Evolutionary conservation across 257 asterid genomes (phyloP), one percentile per base, ranked within the genome.

Genomic region (Lycium ferocissimum): DNA sequence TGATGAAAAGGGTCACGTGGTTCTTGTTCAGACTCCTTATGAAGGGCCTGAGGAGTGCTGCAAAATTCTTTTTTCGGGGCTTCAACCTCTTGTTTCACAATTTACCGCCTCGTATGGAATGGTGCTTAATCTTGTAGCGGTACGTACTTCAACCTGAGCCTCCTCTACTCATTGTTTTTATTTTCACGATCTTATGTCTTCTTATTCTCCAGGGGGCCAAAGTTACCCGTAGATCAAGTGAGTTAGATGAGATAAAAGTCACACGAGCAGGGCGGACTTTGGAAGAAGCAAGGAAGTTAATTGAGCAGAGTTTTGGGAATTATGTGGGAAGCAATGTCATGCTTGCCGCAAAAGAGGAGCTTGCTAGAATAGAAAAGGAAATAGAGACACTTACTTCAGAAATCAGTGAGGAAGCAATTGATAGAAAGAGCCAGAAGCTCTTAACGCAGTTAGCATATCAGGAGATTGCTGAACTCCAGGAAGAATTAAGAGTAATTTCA

Each of bases 101-200:
- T 96, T 96, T 90, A 95, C 97, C 78, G 98, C 99, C 86, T 96
- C 99, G 17, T 95, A 96, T 80, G 99, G 99, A 84, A 96, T 96
- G 99, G 99, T 96, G 88, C 96, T 96, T 84, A 96, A 96, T 94
- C 98, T 96, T 85, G 96, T 96, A 40, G 98, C 94, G 89, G 99
- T 96, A 91, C 79, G 92, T 84, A 84, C 57, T 81, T 85, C 65
- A 72, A 67, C 49, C 45, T 20, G 86, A 82, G 67, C 61, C 78
- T 87, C 65, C 83, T 82, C 53, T 80, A 78, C 82, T n/a, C 81
- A 79, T 38, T 85, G 72, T 85, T 54, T 69, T 79, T 57, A 69
- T 20, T 84, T 85, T 37, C 61, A 81, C n/a, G 80, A 63, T 70
- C 82, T 84, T 84, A 71, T 83, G 45, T 33, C 63, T 85, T 66